Evolutionary conservation across 1,284 basidiomycete species (phyloP), one percentile per base, ranked within the genome.

Genomic region (Sporisorium iseilematis-ciliati): DNA sequence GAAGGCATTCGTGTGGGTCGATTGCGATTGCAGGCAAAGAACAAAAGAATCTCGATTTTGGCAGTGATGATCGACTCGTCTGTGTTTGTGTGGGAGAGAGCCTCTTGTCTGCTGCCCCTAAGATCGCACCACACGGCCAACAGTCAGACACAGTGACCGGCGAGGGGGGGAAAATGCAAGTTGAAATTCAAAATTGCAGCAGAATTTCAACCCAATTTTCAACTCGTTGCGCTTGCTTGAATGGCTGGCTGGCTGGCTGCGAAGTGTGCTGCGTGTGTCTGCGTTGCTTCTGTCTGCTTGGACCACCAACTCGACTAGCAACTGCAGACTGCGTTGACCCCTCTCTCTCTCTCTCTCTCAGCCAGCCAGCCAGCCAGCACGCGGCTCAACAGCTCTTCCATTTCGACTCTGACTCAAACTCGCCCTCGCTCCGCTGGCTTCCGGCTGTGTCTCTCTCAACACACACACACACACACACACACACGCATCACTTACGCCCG

Each of bases 251-350:
- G 40, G 18, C 11, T 54, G 51, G 29, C 29, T 29, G 29, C 14
- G 1, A 16, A 38, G 25, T 7, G 41, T 57, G 54, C 29, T 57
- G 33, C n/a, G 55, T 38, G 45, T 21, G 53, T 43, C 41, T 41
- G 7, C 21, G 18, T 5, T 14, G 40, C 21, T 40, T 21, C 12
- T 20, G 14, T 12, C 46, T 48, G 46, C 45, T 38, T 35, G 23
- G 20, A 21, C 38, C 40, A 45, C 38, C 40, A 45, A 25, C 43
- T 35, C 7, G 31, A 2, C n/a, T n/a, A n/a, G n/a, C n/a, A n/a
- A n/a, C 10, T 23, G 45, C 33, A 35, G 33, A 54, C 65, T 70
- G 67, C 62, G 53, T 56, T 40, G 53, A 61, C 62, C 61, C 67
- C 62, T 64, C 62, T 70, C 21, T 16, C 21, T 33, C 58, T n/a